Evolutionary conservation across 306 rosid genomes (phyloP), one percentile per base, ranked within the genome.

Genomic region (Corylus americana): DNA sequence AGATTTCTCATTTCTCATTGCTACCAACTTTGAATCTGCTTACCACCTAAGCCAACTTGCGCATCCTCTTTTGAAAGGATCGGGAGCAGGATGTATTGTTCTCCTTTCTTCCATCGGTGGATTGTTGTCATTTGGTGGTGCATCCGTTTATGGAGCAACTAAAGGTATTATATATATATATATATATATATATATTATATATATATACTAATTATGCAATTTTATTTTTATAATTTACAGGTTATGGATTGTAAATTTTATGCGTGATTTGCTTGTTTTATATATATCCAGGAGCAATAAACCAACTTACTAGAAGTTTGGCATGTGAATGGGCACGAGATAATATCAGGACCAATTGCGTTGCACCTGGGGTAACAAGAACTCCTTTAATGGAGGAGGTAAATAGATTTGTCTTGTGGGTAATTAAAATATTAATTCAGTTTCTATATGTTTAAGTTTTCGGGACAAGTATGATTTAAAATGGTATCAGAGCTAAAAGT

Each of bases 51-150:
- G 75, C 31, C 75, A 71, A 49, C 75, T 71, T 71, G 58, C 75
- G 2, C 31, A 71, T 49, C 75, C 75, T 10, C 22, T 71, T 25
- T 13, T 71, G n/a, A 71, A 71, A 48, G 59, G 42, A 18, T 71
- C 75, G 3, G 42, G 22, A 50, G 16, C n/a, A 4, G 75, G 75
- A 47, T 49, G 58, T 11, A 71, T 49, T 22, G 75, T 71, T 10
- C 47, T 71, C n/a, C 1, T 71, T 3, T 86, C 89, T 62, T 82
- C 86, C 5, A 12, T 69, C 53, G 25, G 39, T 64, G 78, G 82
- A 8, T 31, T 79, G 42, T 61, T 74, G 9, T 37, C 84, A 11
- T 0, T 82, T 3, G 44, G 47, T 54, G 0, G 22, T 49, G 0
- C 11, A 70, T 68, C 66, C 4, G n/a, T 59, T 2, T 59, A 59